Conservation (phyloP, 139 green algal species). For the Prasinococcaceae sp. region DNA sequence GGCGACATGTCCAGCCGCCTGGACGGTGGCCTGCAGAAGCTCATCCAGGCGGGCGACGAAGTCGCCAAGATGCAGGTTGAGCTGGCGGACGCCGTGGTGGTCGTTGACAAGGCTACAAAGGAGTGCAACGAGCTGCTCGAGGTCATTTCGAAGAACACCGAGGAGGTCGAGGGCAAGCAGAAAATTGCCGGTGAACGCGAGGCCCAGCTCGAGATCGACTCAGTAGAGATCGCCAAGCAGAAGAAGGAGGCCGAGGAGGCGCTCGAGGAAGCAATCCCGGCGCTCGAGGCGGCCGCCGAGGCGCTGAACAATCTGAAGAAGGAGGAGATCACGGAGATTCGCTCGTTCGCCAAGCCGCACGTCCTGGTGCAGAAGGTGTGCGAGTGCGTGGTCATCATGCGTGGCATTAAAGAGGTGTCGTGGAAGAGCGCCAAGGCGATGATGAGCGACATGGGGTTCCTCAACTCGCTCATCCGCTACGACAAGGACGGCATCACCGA, state of each 20-base stretch:
- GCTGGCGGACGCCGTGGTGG: constrained; percentile 56
- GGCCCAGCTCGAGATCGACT: constrained; percentile 46
- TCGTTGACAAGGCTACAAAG: constrained; percentile 63
- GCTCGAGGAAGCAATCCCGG: constrained; percentile 65
- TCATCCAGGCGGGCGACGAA: constrained; percentile 63
- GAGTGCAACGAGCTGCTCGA: constrained; percentile 66
- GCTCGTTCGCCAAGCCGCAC: constrained; percentile 74
- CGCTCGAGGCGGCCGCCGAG: constrained; percentile 62
- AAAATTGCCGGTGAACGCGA: constrained; percentile 53
- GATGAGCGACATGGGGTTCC: constrained; percentile 70
- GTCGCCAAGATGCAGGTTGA: constrained; percentile 69
- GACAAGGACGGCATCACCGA: constrained; percentile 68
- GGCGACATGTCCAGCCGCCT: constrained; percentile 42
- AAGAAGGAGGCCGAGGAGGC: constrained; percentile 73
- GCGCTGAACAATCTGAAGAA: constrained; percentile 67
- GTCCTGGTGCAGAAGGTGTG: constrained; percentile 70
- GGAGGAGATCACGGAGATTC: constrained; percentile 80
- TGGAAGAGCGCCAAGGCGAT: constrained; percentile 74
- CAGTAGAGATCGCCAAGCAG: constrained; percentile 38
- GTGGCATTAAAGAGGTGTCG: constrained; percentile 62
- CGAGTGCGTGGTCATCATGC: constrained; percentile 74
- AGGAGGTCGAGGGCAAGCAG: constrained; percentile 60
- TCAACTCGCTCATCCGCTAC: constrained; percentile 63
- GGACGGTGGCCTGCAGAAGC: constrained; percentile 59
- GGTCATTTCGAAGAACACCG: constrained; percentile 51